Conservation (phyloP, 148 eudicot genomes). For the Vaccinium corymbosum region DNA sequence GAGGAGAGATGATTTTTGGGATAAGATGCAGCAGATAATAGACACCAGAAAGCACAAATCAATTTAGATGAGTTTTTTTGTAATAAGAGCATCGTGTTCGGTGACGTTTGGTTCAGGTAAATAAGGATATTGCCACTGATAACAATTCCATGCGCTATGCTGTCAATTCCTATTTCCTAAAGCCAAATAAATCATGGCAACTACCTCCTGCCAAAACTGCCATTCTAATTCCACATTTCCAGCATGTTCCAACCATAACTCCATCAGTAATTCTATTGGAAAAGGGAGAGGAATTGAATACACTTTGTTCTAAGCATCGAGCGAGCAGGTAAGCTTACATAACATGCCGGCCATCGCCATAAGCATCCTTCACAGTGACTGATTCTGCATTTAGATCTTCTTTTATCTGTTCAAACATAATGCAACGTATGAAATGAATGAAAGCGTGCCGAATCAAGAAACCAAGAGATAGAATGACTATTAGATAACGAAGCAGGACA, state of each 20-base stretch:
- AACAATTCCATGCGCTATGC: background rate
- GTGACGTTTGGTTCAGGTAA: background rate
- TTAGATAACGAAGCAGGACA: background rate
- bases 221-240: background rate
- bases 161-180: background rate
- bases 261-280: background rate
- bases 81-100: background rate
- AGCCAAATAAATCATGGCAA: background rate
- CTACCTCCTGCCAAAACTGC: background rate
- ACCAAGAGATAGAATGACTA: background rate
- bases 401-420: slow-evolving; percentile 54
- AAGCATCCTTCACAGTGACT: slow-evolving; percentile 76
- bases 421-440: background rate
- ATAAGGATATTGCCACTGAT: background rate
- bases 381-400: slow-evolving; percentile 73
- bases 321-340: slow-evolving; percentile 36
- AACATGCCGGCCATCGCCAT: slow-evolving; percentile 94
- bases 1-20: background rate
- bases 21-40: background rate
- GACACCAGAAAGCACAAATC: background rate
- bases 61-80: background rate
- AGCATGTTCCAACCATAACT: background rate
- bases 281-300: background rate
- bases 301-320: background rate
- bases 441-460: background rate